phyloP scores from a whole-genome alignment of 2,329 filamentous ascomycete genomes.

The Venturia carpophila region DNA sequence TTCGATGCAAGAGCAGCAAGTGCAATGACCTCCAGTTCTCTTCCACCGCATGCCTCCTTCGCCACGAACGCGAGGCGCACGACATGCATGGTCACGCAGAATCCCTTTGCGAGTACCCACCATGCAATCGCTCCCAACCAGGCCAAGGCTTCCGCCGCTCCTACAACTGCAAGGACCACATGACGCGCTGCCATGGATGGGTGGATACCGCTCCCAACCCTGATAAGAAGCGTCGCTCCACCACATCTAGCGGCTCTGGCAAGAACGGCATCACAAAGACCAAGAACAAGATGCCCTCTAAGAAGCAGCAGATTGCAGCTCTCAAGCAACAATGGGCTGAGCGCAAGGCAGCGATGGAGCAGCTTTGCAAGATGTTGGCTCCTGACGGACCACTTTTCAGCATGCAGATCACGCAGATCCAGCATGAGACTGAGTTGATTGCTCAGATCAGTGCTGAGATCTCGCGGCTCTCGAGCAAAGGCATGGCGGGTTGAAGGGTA shows the following conservation, averaged over 20 bases:
- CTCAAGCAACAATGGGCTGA: constrained; percentile 12
- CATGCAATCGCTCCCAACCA: constrained; percentile 72
- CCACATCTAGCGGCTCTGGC: neutral
- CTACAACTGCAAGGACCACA: constrained; percentile 95
- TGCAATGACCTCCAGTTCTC: constrained; percentile 88
- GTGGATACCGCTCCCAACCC: constrained; percentile 10
- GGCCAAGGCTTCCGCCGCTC: constrained; percentile 89
- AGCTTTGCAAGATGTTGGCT: constrained; percentile 7
- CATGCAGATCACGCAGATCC: constrained; percentile 14
- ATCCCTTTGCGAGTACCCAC: constrained; percentile 78
- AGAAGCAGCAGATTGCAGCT: constrained; percentile 13
- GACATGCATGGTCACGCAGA: constrained; percentile 94
- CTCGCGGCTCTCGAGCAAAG: constrained; percentile 1
- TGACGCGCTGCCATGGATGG: constrained; percentile 81
- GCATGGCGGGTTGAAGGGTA: constrained; percentile 8
- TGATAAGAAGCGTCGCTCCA: constrained; percentile 16
- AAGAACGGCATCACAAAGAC: constrained; percentile 5
- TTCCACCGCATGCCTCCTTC: constrained; percentile 86
- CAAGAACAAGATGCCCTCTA: constrained; percentile 5
- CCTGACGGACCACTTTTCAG: constrained; percentile 13
- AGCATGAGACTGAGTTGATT: constrained; percentile 12
- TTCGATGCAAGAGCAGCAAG: constrained; percentile 78
- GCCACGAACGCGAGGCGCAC: constrained; percentile 92
- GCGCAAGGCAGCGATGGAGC: constrained; percentile 12
- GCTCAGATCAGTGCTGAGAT: constrained; percentile 7